Evolutionary conservation across 176 grass and related monocot genomes (phyloP).

Genomic region (Juncus effusus): DNA sequence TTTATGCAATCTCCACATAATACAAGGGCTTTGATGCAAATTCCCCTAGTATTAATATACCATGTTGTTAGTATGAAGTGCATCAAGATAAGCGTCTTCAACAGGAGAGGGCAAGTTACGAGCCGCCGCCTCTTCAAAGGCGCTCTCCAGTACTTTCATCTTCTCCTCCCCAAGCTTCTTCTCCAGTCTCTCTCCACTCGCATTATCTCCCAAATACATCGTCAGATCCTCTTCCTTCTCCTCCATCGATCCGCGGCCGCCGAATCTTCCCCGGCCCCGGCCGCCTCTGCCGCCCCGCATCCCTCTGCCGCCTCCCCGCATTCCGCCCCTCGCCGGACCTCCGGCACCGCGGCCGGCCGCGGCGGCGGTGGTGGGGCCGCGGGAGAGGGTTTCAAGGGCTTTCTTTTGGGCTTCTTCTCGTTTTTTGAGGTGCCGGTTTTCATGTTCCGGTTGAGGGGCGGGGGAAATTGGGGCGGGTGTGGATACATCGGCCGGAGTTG

Average conservation of each 20-base stretch:
- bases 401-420: conserved; percentile 50
- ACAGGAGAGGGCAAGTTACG: conserved; percentile 31
- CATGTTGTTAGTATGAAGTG: conserved; percentile 58
- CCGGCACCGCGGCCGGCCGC: conserved; percentile 18
- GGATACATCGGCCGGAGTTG: background rate
- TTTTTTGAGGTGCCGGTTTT: conserved; percentile 52
- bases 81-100: conserved; percentile 35
- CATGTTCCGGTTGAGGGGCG: conserved; percentile 17
- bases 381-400: conserved; percentile 57
- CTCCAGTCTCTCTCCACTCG: conserved; percentile 54
- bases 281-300: background rate
- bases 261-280: background rate
- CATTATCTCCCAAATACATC: conserved; percentile 33
- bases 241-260: background rate
- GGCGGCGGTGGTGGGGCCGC: conserved; percentile 1
- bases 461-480: background rate
- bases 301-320: conserved; percentile 28
- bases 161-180: conserved; percentile 53
- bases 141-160: conserved; percentile 38
- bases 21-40: too few relatives aligned
- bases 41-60: conserved; percentile 19
- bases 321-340: background rate
- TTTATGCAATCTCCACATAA: too few relatives aligned
- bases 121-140: conserved; percentile 38
- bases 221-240: background rate